Conservation (phyloP, 108 stramenopile species). For the Fistulifera solaris region DNA sequence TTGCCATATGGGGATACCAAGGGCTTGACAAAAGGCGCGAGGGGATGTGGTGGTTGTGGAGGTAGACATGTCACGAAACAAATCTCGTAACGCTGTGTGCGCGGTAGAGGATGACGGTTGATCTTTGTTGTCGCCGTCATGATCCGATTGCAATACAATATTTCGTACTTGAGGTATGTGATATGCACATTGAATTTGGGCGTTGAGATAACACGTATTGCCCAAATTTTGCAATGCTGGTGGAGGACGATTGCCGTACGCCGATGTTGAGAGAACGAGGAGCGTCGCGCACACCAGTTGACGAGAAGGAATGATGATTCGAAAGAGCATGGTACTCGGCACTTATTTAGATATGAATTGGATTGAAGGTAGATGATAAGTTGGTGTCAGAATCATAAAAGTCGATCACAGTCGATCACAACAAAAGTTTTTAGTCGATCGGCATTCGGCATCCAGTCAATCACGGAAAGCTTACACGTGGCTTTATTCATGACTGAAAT, state of each 20-base stretch:
- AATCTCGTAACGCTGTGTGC: conserved; percentile 19
- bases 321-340: too few species aligned
- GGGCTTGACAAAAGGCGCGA: conserved; percentile 31
- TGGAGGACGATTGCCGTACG: background rate
- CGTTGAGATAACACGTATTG: conserved; percentile 79
- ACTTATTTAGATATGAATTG: too few species aligned
- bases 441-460: too few species aligned
- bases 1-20: conserved; percentile 59
- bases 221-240: conserved; percentile 59
- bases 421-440: too few species aligned
- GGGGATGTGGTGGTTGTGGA: conserved; percentile 23
- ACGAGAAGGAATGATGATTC: too few species aligned
- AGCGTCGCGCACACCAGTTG: too few species aligned
- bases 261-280: too few species aligned
- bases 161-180: conserved; percentile 61
- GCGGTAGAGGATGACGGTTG: conserved; percentile 3
- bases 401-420: too few species aligned
- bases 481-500: too few species aligned
- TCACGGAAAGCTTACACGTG: too few species aligned
- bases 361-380: too few species aligned
- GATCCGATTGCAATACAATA: conserved; percentile 15
- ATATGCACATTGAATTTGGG: conserved; percentile 76
- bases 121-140: conserved; percentile 9
- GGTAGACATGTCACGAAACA: conserved; percentile 30
- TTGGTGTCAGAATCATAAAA: too few species aligned